Base-by-base conservation (phyloP, 768 basidiomycete genomes). In the Termitomyces sp. region DNA sequence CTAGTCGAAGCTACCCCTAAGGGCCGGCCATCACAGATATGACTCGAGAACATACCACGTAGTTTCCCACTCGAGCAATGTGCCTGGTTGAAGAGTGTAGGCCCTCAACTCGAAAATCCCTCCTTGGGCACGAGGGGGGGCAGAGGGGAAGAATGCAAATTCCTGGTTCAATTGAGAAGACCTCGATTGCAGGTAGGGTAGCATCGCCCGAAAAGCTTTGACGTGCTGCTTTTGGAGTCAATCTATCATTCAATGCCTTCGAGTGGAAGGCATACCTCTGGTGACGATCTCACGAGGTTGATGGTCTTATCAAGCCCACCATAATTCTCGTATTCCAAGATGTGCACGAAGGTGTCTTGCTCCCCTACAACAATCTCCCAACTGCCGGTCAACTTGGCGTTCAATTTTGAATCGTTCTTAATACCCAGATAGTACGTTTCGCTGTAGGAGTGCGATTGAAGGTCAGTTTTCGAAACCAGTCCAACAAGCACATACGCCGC, bases 301-400 rank as follows among this genome's bases (percentile, higher is more conserved):
- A 79, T 81, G 19, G 87, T 85, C 71, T 85, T 85, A 74, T 98
- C 96, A 62, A 85, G 92, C 10, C 95, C 95, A 32, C 80, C 84
- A 70, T 94, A 92, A 59, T 95, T 95, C 74, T 97, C 93, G 68
- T 96, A 96, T 73, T 98, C 96, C 29, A 97, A 77, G 62, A 96
- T 92, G 65, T 81, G 75, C 59, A 77, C 62, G 69, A 93, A 96
- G 2, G 83, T 86, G 65, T 98, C 97, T 59, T 95, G 89, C 57
- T 92, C 86, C 41, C 97, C 97, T 31, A 98, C 82, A 19, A 91
- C 65, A 1, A 89, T 86, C 73, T 98, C 95, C 92, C 94, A 99
- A 64, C 87, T 91, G 21, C 96, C 97, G 0, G 90, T 92, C 57
- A 98, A 78, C 70, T 96, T 95, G 56, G 96, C 87, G 52, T 88